phyloP scores from a whole-genome alignment of 176 grass and related monocot species.

The Lolium multiflorum region DNA sequence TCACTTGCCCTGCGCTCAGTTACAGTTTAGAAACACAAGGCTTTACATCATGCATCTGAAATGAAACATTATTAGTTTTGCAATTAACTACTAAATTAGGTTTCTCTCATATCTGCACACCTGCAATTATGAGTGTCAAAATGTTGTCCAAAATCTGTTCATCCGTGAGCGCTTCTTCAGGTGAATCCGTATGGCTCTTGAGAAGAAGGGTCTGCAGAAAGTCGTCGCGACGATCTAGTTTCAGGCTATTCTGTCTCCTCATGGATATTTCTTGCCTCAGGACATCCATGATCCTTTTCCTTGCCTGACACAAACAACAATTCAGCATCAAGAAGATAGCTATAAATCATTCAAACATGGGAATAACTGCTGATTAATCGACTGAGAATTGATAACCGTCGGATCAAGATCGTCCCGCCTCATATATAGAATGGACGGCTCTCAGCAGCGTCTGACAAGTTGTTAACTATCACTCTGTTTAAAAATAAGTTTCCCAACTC shows the following conservation, averaged over 20 bases:
- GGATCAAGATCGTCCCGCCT: neutral
- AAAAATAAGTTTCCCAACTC: no score
- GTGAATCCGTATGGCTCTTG: conserved; percentile 30
- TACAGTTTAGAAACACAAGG: neutral
- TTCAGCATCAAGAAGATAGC: neutral
- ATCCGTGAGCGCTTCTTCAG: conserved; percentile 54
- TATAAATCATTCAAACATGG: neutral
- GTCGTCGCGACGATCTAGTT: conserved; percentile 43
- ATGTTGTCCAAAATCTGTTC: conserved; percentile 89
- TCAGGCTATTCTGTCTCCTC: conserved; percentile 30
- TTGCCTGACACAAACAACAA: conserved; percentile 42
- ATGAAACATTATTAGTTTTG: neutral
- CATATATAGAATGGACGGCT: neutral
- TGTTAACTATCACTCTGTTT: no score
- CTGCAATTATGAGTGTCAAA: conserved; percentile 90
- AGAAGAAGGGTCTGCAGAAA: conserved; percentile 74
- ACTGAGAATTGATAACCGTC: no score
- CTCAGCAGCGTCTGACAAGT: neutral
- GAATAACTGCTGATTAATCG: no score
- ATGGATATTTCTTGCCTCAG: conserved; percentile 57
- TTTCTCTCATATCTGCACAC: conserved; percentile 40
- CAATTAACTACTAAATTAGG: neutral
- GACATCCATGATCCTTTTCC: conserved; percentile 66
- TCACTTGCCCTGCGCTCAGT: conserved; percentile 71
- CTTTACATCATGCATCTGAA: conserved; percentile 18